Evolutionary conservation across 257 asterid species (phyloP), one percentile per base, ranked within the genome.

Genomic region (Petunia axillaris): DNA sequence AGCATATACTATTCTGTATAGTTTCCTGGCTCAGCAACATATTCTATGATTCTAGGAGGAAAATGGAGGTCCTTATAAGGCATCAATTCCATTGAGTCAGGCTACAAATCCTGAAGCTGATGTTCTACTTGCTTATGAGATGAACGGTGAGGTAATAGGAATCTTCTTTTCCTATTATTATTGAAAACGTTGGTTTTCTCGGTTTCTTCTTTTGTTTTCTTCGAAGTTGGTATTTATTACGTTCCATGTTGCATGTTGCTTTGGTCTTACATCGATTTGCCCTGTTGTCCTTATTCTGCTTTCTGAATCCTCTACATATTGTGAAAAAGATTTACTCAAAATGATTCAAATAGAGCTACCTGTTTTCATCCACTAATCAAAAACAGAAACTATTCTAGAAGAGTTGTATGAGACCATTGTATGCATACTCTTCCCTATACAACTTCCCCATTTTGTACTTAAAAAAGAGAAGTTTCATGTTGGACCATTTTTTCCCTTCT

Each of bases 21-120:
- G 25, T 3, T 3, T 53, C 39, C 60, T 70, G 76, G 43, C 59
- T 70, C 48, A 77, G 16, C 9, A 52, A 41, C 43, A 77, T 77
- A 39, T 43, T 15, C 25, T 78, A 63, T 63, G 44, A 62, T 80
- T 52, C 41, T 85, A 96, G 98, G 99, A 96, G 90, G 99, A 96
- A 85, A 91, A 90, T 58, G 98, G 99, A 77, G 99, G 99, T 74
- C 98, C 99, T 53, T 96, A 96, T 82, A 96, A 91, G 87, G 98
- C 97, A 70, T 96, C 98, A 62, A 91, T 96, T 84, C 97, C 97
- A 65, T 77, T 96, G 81, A 86, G 83, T 85, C 98, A 94, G 79
- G 98, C 99, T 82, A 92, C 98, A 77, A 89, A 90, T 82, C 98
- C 99, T 2, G 96, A 85, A 84, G 94, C 96, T 87, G 98, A 94